Base-by-base conservation (phyloP, 2,329 filamentous ascomycete species). In the Colletotrichum liaoningense region DNA sequence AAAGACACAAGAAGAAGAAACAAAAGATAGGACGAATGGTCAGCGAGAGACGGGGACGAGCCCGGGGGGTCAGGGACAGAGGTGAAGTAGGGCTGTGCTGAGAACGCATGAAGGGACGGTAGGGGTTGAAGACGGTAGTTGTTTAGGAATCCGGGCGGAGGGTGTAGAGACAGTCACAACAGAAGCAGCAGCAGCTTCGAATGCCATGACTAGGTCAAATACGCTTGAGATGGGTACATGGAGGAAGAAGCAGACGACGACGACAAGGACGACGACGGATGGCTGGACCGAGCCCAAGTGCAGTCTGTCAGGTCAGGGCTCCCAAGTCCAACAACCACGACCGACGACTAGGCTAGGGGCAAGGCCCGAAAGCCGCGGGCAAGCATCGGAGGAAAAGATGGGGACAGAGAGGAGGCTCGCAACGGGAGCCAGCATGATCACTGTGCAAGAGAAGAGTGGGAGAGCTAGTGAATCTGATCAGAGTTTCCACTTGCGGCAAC, bases 401-500 rank as follows among this genome's bases (percentile, higher is more conserved):
- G 73, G 69, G 73, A 70, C 63, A 60, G 72, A 75, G 69, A 74
- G 73, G 75, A 76, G 75, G 70, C 75, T 75, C 75, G 73, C 75
- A 77, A 74, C 75, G 75, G 77, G 71, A 74, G 77, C 75, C 74
- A 75, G 76, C 77, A 77, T 77, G 73, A 76, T 76, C 73, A 77
- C 76, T 76, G 75, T 75, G 69, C 58, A 72, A 70, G 56, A 70
- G 74, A 67, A 70, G 49, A 65, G 46, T 49, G 55, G 60, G 46
- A 64, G 63, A 72, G 76, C 75, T 65, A 69, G 75, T 60, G 72
- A 75, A 75, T 75, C 58, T 72, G 75, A 76, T 78, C 72, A 79
- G 77, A 78, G 78, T 79, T 80, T 79, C 79, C 77, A 78, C 77
- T 75, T 79, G 74, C 75, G 77, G 79, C 78, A 78, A 77, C 77